These are phyloP conservation scores for Boletus semigastroideus DNA, from an alignment of 1,284 basidiomycete species.

Conservation along the genomic window DNA sequence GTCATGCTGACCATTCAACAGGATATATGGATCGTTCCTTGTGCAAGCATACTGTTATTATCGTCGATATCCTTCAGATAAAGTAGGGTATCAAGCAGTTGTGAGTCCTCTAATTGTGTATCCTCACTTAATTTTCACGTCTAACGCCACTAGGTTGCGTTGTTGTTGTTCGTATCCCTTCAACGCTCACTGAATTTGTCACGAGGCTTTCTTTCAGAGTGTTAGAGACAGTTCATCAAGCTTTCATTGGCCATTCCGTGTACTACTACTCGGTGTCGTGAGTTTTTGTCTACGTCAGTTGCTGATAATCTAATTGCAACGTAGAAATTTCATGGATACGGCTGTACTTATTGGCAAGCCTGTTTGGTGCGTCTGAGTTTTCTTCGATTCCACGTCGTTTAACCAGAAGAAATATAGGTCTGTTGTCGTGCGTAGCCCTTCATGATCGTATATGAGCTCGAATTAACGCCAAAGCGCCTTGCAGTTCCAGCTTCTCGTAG, in stretches of 20 bases:
- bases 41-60: slow-evolving; percentile 57
- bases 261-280: slow-evolving; percentile 57
- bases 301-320: slow-evolving; percentile 7
- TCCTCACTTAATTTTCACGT: not conserved
- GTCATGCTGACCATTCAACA: slow-evolving; percentile 17
- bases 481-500: slow-evolving; percentile 59
- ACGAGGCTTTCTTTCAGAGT: slow-evolving; percentile 36
- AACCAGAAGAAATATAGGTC: slow-evolving; percentile 19
- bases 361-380: slow-evolving; percentile 42
- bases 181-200: not conserved
- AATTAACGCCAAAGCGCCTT: not conserved
- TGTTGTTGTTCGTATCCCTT: slow-evolving; percentile 23
- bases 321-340: slow-evolving; percentile 49
- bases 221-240: slow-evolving; percentile 52
- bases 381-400: not conserved
- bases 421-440: slow-evolving; percentile 19
- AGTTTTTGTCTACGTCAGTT: slow-evolving; percentile 16
- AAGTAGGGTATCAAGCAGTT: slow-evolving; percentile 50
- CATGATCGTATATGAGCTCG: not conserved
- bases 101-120: slow-evolving; percentile 38
- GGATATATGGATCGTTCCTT: slow-evolving; percentile 50
- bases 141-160: slow-evolving; percentile 14
- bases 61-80: slow-evolving; percentile 55
- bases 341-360: slow-evolving; percentile 41
- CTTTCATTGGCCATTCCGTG: slow-evolving; percentile 53